phyloP scores from a whole-genome alignment of 129 eudicot genomes.

The Logfia minima region DNA sequence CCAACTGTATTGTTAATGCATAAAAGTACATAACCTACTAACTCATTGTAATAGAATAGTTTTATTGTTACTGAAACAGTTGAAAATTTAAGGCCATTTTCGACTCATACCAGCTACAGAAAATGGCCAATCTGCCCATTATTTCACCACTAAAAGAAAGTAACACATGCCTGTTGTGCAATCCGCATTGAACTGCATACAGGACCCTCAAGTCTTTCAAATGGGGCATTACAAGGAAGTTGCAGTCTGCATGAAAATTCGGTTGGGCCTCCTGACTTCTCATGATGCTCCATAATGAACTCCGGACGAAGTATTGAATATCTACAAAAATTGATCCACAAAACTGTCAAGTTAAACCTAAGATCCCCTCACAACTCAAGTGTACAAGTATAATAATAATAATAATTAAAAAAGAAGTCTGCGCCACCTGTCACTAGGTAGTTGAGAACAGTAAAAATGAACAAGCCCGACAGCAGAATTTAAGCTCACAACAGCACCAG shows the following conservation, averaged over 20 bases:
- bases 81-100: no score
- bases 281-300: constrained; percentile 94
- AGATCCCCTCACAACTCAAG: background rate
- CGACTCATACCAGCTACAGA: background rate
- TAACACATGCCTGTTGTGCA: constrained; percentile 82
- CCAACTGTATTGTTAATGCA: background rate
- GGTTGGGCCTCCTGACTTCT: constrained; percentile 68
- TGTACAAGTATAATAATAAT: background rate
- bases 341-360: constrained; percentile 1
- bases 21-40: background rate
- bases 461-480: constrained; percentile 98
- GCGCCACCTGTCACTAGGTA: constrained; percentile 93
- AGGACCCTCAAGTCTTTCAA: constrained; percentile 96
- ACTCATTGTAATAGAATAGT: background rate
- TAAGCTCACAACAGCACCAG: constrained; percentile 98
- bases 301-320: constrained; percentile 98
- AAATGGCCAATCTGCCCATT: background rate
- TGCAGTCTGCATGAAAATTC: constrained; percentile 98
- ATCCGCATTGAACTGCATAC: constrained; percentile 94
- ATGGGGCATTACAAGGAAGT: constrained; percentile 99
- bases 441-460: constrained; percentile 96
- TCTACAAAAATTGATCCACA: constrained; percentile 37
- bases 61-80: background rate
- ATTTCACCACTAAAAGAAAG: background rate
- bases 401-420: background rate